Evolutionary conservation across 208 protist genomes (phyloP).

Genomic region (Sergeia podlipaevii): DNA sequence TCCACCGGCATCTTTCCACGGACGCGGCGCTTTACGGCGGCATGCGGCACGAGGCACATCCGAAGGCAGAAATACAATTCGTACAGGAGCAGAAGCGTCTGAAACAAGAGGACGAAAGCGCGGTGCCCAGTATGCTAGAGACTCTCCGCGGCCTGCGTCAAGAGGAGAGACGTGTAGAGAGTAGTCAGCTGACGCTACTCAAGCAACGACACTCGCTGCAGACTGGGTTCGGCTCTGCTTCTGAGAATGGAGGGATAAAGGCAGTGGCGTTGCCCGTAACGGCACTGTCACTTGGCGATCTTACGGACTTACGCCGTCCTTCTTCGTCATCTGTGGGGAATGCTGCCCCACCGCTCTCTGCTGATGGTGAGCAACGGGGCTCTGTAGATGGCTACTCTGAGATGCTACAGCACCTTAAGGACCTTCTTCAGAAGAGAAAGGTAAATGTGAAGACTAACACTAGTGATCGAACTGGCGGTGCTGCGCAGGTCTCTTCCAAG

Average conservation of each 20-base stretch:
- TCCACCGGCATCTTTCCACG: conserved; percentile 3
- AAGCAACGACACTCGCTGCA: conserved; percentile 48
- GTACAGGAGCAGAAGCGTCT: conserved; percentile 7
- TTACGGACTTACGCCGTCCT: not conserved
- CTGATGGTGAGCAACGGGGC: conserved; percentile 7
- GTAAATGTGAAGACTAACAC: conserved; percentile 12
- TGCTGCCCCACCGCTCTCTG: not conserved
- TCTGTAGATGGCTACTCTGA: conserved; percentile 67
- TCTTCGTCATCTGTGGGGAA: not conserved
- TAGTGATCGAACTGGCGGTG: not conserved
- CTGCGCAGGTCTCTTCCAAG: not conserved
- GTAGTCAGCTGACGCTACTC: conserved; percentile 41
- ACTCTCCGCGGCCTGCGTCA: conserved; percentile 42
- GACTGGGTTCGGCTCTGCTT: not conserved
- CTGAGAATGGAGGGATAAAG: not conserved
- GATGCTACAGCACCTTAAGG: conserved; percentile 84
- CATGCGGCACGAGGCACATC: conserved; percentile 24
- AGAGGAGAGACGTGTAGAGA: conserved; percentile 3
- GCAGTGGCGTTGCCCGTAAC: conserved; percentile 2
- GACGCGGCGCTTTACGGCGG: conserved; percentile 24
- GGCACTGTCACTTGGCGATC: conserved; percentile 27
- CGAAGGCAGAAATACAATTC: conserved; percentile 18
- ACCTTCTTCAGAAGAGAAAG: conserved; percentile 49
- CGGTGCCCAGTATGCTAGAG: conserved; percentile 72
- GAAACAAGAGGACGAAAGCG: conserved; percentile 4